A percentile compares a stretch with the other conserved stretches of the same genome.
Evolutionary conservation across 352 stramenopile genomes (phyloP).

Genomic region (Phytophthora nicotianae): DNA sequence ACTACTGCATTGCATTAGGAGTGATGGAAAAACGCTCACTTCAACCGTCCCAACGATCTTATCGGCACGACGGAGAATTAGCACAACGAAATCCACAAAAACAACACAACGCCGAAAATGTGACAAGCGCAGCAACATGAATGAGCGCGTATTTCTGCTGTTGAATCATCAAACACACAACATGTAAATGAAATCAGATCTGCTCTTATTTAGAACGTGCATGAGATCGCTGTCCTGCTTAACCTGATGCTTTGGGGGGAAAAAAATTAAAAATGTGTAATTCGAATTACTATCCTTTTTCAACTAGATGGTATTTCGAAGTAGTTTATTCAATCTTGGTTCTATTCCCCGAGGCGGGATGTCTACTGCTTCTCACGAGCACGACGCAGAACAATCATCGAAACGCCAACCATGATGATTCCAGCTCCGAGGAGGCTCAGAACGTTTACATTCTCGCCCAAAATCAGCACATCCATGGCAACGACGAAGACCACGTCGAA

Average conservation of each 20-base stretch:
- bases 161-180: too few relatives aligned
- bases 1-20: not conserved
- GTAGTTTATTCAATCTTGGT: not conserved
- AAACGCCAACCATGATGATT: conserved; percentile 41
- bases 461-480: conserved; percentile 39
- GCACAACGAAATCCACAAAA: too few relatives aligned
- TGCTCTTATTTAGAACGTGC: too few relatives aligned
- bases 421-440: conserved; percentile 36
- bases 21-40: conserved; percentile 10
- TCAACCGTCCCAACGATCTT: conserved; percentile 1
- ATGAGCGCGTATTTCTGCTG: too few relatives aligned
- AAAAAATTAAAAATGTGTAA: too few relatives aligned
- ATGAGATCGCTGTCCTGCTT: too few relatives aligned
- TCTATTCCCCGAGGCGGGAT: not conserved
- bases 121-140: too few relatives aligned
- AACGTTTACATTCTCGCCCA: conserved; percentile 31
- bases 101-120: too few relatives aligned
- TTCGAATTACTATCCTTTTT: too few relatives aligned
- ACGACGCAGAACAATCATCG: conserved; percentile 36
- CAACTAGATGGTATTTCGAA: not conserved
- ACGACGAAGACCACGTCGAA: conserved; percentile 51
- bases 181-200: too few relatives aligned
- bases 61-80: too few relatives aligned
- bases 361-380: conserved; percentile 28
- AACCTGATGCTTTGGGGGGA: too few relatives aligned